Conservation (phyloP, 345 rosid genomes). For the Pistacia integerrima region DNA sequence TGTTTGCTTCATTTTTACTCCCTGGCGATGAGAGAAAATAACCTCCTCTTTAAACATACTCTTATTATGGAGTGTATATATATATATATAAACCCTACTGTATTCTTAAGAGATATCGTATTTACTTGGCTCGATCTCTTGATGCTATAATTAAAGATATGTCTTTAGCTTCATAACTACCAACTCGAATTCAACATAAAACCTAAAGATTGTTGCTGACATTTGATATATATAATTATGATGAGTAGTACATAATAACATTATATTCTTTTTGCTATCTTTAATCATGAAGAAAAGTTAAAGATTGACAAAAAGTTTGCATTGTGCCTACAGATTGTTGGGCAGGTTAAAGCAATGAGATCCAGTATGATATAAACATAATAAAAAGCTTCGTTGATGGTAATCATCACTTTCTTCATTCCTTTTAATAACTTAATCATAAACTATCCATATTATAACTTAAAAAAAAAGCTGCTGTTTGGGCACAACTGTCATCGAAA, state of each 20-base stretch:
- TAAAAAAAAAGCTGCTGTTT: slow-evolving; percentile 15
- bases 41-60: too few relatives aligned
- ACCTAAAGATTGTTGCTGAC: too few relatives aligned
- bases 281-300: slow-evolving; percentile 25
- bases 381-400: slow-evolving; percentile 12
- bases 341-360: slow-evolving; percentile 14
- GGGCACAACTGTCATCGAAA: slow-evolving; percentile 12
- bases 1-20: too few relatives aligned
- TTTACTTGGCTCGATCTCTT: too few relatives aligned
- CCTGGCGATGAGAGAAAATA: too few relatives aligned
- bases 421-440: slow-evolving; percentile 25
- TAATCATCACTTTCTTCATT: slow-evolving; percentile 17
- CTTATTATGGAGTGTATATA: too few relatives aligned
- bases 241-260: background rate
- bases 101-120: too few relatives aligned
- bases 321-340: slow-evolving; percentile 18
- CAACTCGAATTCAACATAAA: background rate
- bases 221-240: background rate
- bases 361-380: background rate
- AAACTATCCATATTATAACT: background rate
- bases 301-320: slow-evolving; percentile 27
- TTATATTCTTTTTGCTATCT: background rate
- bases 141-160: too few relatives aligned
- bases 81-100: too few relatives aligned
- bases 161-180: background rate